Conservation (phyloP, 2,329 filamentous ascomycete species). For the Parascedosporium putredinis region DNA sequence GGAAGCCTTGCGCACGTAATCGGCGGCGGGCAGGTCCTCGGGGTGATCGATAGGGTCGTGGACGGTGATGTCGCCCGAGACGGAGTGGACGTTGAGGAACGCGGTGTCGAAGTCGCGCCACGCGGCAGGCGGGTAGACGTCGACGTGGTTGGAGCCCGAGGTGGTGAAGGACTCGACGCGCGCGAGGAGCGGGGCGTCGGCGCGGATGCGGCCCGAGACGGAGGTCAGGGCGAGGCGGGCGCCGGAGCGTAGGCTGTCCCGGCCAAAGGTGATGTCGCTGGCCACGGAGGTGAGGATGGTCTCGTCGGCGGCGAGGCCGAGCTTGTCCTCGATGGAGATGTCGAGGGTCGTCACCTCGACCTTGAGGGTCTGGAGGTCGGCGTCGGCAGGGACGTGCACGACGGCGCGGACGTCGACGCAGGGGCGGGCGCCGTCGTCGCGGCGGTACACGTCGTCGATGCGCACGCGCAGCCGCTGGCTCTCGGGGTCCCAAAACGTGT, state of each 20-base stretch:
- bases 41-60: constrained; percentile 26
- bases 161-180: constrained; percentile 31
- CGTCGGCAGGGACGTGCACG: constrained; percentile 32
- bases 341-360: constrained; percentile 28
- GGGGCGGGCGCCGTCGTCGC: constrained; percentile 20
- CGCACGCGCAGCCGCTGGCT: constrained; percentile 28
- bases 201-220: constrained; percentile 28
- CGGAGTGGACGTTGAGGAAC: constrained; percentile 27
- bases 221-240: not conserved
- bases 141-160: constrained; percentile 31
- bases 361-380: constrained; percentile 25
- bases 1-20: constrained; percentile 34
- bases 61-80: constrained; percentile 33
- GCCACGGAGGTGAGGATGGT: constrained; percentile 24
- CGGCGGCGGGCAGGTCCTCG: constrained; percentile 28
- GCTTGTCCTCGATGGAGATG: constrained; percentile 28
- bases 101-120: constrained; percentile 26
- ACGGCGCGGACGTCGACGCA: constrained; percentile 39
- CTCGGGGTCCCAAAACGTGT: constrained; percentile 21
- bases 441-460: constrained; percentile 25
- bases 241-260: constrained; percentile 13
- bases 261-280: constrained; percentile 28
- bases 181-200: constrained; percentile 42
- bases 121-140: constrained; percentile 30
- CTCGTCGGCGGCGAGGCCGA: constrained; percentile 24